Conservation (phyloP, 2,329 filamentous ascomycete genomes). For the Trematosphaeria pertusa region DNA sequence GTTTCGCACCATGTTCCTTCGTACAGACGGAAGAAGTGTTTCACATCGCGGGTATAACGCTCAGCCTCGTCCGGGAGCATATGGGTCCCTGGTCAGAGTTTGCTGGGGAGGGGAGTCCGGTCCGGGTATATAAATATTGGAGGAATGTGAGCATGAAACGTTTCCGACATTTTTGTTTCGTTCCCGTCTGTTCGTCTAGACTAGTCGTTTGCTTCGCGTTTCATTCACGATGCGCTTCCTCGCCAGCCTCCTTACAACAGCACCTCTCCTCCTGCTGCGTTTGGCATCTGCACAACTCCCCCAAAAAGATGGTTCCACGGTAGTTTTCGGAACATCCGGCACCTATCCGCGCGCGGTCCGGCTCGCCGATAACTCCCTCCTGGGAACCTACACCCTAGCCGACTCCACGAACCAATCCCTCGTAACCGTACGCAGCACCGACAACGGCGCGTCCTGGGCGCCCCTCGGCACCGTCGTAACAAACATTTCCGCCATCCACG, state of each 20-base stretch:
- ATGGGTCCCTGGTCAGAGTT: no score
- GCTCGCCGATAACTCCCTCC: conserved; percentile 37
- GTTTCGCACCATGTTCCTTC: no score
- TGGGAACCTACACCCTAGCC: conserved; percentile 38
- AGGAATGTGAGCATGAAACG: no score
- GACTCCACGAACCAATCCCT: conserved; percentile 27
- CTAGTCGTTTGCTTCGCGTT: no score
- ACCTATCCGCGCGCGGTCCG: conserved; percentile 43
- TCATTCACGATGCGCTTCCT: conserved; percentile 5
- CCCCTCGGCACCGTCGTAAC: conserved; percentile 11
- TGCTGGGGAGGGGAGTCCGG: no score
- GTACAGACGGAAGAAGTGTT: no score
- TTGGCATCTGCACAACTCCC: conserved; percentile 10
- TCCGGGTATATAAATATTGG: no score
- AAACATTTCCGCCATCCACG: conserved; percentile 7
- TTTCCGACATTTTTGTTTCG: no score
- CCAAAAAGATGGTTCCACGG: conserved; percentile 18
- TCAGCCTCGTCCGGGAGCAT: no score
- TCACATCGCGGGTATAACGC: no score
- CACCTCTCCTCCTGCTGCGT: not conserved
- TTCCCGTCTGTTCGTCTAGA: no score
- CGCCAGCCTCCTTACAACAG: not conserved
- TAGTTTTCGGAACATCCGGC: conserved; percentile 27
- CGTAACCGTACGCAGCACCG: conserved; percentile 16
- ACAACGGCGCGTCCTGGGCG: conserved; percentile 44